A percentile compares a stretch with the other conserved stretches of the same genome.
Evolutionary conservation across 768 basidiomycete species (phyloP).

Genomic region (Mycena rosella): DNA sequence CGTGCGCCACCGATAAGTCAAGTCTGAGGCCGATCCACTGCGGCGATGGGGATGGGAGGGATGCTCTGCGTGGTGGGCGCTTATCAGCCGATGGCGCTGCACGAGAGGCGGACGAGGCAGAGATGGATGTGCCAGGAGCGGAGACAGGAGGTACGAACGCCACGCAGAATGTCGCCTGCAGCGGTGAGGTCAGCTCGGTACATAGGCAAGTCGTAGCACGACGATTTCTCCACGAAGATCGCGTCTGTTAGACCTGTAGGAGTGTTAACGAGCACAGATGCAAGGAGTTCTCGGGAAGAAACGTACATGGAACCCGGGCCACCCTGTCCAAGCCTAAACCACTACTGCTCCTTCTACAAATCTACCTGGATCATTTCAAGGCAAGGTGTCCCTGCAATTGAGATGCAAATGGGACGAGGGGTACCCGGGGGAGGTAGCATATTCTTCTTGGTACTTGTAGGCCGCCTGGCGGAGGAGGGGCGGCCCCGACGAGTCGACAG

Average conservation of each 20-base stretch:
- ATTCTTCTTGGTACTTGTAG: constrained; percentile 56
- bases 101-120: constrained; percentile 77
- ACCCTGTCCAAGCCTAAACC: too few relatives aligned
- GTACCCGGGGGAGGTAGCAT: constrained; percentile 38
- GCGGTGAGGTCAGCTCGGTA: too few relatives aligned
- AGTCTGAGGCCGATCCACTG: constrained; percentile 82
- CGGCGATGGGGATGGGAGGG: constrained; percentile 6
- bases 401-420: constrained; percentile 46
- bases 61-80: too few relatives aligned
- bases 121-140: constrained; percentile 64
- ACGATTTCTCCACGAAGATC: too few relatives aligned
- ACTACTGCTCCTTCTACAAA: constrained; percentile 68
- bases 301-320: too few relatives aligned
- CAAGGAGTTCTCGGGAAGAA: too few relatives aligned
- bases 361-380: constrained; percentile 75
- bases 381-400: constrained; percentile 64
- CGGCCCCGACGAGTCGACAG: too few relatives aligned
- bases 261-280: too few relatives aligned
- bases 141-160: constrained; percentile 50
- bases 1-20: constrained; percentile 53
- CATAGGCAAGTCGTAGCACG: too few relatives aligned
- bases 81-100: constrained; percentile 73
- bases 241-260: too few relatives aligned
- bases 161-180: constrained; percentile 75
- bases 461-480: constrained; percentile 82